Base-by-base conservation (phyloP, 257 asterid species). In the Paulownia fortunei region DNA sequence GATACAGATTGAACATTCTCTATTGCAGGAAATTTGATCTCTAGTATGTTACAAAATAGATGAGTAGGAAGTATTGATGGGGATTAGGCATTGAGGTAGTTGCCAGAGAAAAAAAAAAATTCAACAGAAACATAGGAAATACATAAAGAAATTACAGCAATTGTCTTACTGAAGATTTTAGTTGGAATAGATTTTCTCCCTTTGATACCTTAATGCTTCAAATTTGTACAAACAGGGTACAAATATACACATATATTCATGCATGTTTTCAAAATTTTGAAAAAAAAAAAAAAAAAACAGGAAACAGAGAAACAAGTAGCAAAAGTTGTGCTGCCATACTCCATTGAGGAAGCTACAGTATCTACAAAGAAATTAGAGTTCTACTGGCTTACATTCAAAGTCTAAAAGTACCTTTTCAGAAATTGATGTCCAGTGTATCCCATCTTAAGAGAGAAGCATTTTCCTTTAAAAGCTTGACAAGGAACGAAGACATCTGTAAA, bases 381-480 rank as follows among this genome's bases (percentile, higher is more conserved):
- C 36, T 18, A 41, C 9, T 3, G 2, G 42, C 26, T 65, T 58
- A 19, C 18, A 27, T 30, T 21, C 16, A 10, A 41, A 36, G 44
- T 49, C n/a, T n/a, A 18, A 15, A 52, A 52, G 7, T 76, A 83
- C 82, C 84, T 72, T 62, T 39, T 55, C 24, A 32, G 13, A 73
- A 9, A 39, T 34, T 37, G 42, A 13, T 62, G 66, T 4, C n/a
- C 21, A 18, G 70, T 72, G 72, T 65, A 52, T 26, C 80, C 80
- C 24, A 37, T 30, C 58, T 58, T 74, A 41, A 80, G 65, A 46
- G 78, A 69, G 37, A 34, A 74, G 56, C 59, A 55, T 62, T 77
- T 79, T 80, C 78, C 79, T 60, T 36, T 36, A 63, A 64, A 39
- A 60, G 59, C 58, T 67, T 58, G 84, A 42, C 78, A 61, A 7